Conservation (phyloP, 2,329 filamentous ascomycete species). For the Trichoderma sp. region DNA sequence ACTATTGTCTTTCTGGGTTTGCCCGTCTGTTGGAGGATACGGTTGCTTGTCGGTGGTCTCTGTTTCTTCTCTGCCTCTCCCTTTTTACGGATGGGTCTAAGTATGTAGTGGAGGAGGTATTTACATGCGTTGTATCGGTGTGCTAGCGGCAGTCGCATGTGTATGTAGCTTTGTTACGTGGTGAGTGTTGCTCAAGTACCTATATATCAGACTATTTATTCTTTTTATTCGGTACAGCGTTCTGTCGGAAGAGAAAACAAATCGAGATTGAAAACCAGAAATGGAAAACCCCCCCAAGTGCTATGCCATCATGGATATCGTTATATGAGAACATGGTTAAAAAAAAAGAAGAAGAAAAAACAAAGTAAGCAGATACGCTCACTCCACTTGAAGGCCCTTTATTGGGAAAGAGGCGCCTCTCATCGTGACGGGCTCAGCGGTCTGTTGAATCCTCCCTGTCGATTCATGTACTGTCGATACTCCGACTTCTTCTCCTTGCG, state of each 20-base stretch:
- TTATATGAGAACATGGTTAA: neutral
- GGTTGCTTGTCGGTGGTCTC: neutral
- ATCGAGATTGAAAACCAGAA: neutral
- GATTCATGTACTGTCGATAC: constrained; percentile 97
- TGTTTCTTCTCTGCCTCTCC: neutral
- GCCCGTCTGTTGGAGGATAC: neutral
- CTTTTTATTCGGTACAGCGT: neutral
- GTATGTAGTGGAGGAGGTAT: neutral
- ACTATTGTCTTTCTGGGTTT: neutral
- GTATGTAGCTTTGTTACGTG: neutral
- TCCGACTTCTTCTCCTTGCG: constrained; percentile 91
- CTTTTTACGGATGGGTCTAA: neutral
- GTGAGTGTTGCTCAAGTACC: neutral
- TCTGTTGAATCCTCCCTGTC: constrained; percentile 76
- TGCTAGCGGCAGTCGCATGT: neutral
- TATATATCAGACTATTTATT: neutral
- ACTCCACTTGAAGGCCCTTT: neutral
- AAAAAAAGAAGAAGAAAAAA: neutral
- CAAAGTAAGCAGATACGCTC: neutral
- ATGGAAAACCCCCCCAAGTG: neutral
- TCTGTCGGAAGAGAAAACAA: neutral
- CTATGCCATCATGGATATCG: constrained; percentile 18
- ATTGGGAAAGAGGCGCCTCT: neutral
- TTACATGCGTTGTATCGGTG: neutral
- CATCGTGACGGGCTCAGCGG: constrained; percentile 60